These are phyloP conservation scores for Rhynchosporium secalis DNA, from an alignment of 2,329 filamentous ascomycete species.

Conservation along the genomic window DNA sequence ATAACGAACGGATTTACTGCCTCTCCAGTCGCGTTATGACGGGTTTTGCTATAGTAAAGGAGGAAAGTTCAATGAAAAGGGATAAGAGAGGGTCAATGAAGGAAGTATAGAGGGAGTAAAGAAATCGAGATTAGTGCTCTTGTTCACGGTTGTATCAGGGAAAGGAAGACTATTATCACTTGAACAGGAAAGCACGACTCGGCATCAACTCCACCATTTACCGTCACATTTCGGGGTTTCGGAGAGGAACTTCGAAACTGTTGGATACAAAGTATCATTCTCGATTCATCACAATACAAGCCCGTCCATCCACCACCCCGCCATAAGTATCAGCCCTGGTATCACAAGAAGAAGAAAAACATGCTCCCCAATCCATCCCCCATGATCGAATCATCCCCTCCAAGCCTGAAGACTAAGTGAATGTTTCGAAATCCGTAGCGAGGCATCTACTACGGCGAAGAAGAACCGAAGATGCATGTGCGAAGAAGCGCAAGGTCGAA, in stretches of 20 bases:
- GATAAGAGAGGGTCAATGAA: neutral
- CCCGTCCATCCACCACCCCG: neutral
- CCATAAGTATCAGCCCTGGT: slow-evolving; percentile 1
- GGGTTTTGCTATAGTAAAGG: neutral
- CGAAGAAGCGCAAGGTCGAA: neutral
- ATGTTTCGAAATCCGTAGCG: neutral
- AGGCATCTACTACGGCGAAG: neutral
- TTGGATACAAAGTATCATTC: slow-evolving; percentile 6
- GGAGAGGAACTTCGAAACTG: neutral
- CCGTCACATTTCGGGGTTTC: neutral
- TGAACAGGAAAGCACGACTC: neutral
- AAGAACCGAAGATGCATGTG: slow-evolving; percentile 6
- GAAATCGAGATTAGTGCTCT: neutral
- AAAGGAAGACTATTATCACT: neutral
- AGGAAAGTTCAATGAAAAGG: neutral
- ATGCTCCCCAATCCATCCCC: slow-evolving; percentile 4
- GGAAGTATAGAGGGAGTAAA: neutral
- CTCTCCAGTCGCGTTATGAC: neutral
- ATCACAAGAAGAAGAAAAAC: slow-evolving; percentile 1
- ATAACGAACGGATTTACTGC: neutral
- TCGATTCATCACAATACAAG: neutral
- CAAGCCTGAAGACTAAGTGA: neutral
- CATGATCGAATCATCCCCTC: neutral
- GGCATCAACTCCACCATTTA: neutral
- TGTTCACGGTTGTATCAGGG: neutral